These are phyloP conservation scores for Magnolia sinica DNA, from an alignment of 164 flowering plant species.

Conservation along the genomic window DNA sequence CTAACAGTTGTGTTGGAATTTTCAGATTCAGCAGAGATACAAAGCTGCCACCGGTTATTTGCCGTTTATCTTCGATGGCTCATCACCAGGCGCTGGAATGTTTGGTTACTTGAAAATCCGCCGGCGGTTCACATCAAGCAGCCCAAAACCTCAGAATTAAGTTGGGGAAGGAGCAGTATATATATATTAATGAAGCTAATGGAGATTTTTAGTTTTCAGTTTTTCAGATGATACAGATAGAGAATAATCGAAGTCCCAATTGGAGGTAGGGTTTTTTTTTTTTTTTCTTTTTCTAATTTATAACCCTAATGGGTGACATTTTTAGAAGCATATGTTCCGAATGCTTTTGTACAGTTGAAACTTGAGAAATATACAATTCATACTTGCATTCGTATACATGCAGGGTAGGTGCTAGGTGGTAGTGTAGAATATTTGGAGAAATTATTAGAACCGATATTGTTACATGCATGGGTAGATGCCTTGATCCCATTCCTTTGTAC, in stretches of 20 bases:
- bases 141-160: background rate
- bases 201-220: background rate
- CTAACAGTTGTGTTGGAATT: background rate
- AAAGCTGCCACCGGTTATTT: slow-evolving; percentile 76
- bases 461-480: no score
- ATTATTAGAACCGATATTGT: no score
- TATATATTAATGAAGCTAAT: no score
- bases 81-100: slow-evolving; percentile 96
- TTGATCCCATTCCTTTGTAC: no score
- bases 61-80: slow-evolving; percentile 86
- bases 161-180: background rate
- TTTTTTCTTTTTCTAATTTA: background rate
- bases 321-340: no score
- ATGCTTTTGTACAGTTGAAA: no score
- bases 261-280: background rate
- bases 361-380: no score
- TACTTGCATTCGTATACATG: no score
- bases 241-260: background rate
- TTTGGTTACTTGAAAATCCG: slow-evolving; percentile 83
- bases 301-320: no score
- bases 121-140: slow-evolving; percentile 27
- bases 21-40: slow-evolving; percentile 83
- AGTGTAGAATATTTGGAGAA: no score
- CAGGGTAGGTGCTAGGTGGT: no score
- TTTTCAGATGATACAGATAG: background rate